Percentiles rank a stretch among this genome's conserved stretches.
phyloP scores from a whole-genome alignment of 2,329 filamentous ascomycete species.

The Graphilbum sp. region DNA sequence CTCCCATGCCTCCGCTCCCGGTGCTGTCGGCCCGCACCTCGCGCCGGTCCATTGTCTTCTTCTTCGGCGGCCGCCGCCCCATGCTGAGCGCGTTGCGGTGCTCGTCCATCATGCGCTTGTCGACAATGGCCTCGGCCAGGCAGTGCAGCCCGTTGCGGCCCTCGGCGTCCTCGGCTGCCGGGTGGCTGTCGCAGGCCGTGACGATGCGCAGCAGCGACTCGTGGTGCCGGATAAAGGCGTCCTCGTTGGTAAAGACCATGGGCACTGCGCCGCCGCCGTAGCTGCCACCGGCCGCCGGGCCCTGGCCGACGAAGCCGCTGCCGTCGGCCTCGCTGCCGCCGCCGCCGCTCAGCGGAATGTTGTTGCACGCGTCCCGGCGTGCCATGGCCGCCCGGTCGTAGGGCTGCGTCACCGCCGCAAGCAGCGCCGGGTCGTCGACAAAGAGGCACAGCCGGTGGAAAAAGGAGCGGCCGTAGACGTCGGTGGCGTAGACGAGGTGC shows the following conservation, averaged over 20 bases:
- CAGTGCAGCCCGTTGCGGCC: slow-evolving; percentile 42
- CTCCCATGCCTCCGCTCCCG: neutral
- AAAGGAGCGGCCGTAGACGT: slow-evolving; percentile 35
- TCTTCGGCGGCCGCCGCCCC: slow-evolving; percentile 14
- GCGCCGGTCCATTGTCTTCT: slow-evolving; percentile 21
- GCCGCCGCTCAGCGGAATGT: slow-evolving; percentile 12
- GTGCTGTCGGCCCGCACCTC: neutral
- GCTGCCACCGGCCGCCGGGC: neutral
- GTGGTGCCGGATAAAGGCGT: slow-evolving; percentile 16
- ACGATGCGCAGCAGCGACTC: slow-evolving; percentile 21
- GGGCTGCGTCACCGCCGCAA: slow-evolving; percentile 17
- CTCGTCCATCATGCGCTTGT: slow-evolving; percentile 20
- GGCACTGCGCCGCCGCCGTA: neutral
- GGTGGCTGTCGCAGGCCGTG: slow-evolving; percentile 16
- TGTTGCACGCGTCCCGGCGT: slow-evolving; percentile 33
- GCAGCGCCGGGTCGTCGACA: slow-evolving; percentile 14
- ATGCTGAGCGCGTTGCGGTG: slow-evolving; percentile 15
- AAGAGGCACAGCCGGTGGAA: slow-evolving; percentile 27
- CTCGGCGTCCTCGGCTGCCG: slow-evolving; percentile 21
- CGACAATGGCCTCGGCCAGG: slow-evolving; percentile 36
- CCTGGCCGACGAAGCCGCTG: neutral
- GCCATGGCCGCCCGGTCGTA: slow-evolving; percentile 17
- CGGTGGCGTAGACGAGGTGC: slow-evolving; percentile 20
- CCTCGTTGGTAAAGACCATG: slow-evolving; percentile 9
- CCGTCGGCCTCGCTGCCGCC: neutral